Conservation (phyloP, 805 yeast species). For the Ogataea ganodermae region DNA sequence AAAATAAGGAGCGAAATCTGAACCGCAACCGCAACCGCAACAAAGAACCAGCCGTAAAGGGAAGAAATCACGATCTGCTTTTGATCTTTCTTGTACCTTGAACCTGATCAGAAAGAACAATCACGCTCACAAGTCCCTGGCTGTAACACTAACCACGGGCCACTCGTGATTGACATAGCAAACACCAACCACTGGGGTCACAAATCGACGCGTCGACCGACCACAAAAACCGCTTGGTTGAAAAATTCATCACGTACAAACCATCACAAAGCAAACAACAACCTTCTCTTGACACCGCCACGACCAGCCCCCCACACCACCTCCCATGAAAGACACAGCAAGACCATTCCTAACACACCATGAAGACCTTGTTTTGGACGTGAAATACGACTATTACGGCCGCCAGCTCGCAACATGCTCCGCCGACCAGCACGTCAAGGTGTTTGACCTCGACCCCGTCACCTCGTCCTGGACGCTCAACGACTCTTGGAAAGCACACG, state of each 20-base stretch:
- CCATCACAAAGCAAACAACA: background rate
- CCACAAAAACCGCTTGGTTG: no score
- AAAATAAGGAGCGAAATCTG: no score
- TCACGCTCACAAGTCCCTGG: no score
- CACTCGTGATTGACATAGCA: no score
- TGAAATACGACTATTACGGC: slow-evolving; percentile 92
- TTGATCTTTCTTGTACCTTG: no score
- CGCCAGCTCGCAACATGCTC: slow-evolving; percentile 91
- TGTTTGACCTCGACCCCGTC: slow-evolving; percentile 71
- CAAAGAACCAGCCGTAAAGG: no score
- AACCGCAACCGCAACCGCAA: no score
- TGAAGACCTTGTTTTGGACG: slow-evolving; percentile 88
- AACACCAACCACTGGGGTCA: no score
- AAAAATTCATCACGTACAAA: no score
- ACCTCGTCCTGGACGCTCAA: slow-evolving; percentile 78
- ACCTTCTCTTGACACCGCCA: background rate
- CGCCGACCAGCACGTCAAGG: slow-evolving; percentile 90
- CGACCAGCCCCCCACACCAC: background rate
- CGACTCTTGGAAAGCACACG: slow-evolving; percentile 96
- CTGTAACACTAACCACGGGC: no score
- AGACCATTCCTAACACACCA: slow-evolving; percentile 87
- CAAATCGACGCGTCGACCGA: slow-evolving; percentile 3
- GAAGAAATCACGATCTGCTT: no score
- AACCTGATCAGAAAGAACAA: no score
- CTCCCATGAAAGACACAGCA: slow-evolving; percentile 38